A percentile compares a stretch with the other conserved stretches of the same genome.
Conservation (phyloP, 495 filamentous ascomycete genomes). For the Xylaria venustula region DNA sequence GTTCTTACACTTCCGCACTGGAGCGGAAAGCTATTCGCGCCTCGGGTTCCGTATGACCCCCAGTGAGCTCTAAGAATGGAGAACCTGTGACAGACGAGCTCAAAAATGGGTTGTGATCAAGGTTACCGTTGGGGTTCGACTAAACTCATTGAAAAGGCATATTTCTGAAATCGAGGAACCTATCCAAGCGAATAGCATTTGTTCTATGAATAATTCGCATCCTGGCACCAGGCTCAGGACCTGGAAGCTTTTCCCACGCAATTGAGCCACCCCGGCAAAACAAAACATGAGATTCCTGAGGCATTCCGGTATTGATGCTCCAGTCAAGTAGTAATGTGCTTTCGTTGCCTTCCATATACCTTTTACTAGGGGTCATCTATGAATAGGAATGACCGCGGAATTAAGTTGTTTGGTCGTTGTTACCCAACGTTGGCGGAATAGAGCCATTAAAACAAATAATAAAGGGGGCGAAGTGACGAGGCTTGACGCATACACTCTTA, state of each 20-base stretch:
- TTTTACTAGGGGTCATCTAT: background rate
- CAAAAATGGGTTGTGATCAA: background rate
- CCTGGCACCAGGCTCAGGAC: background rate
- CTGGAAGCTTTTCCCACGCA: background rate
- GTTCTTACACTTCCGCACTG: no score
- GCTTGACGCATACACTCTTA: background rate
- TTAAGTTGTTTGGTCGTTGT: background rate
- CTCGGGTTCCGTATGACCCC: background rate
- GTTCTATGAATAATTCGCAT: background rate
- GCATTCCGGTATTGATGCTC: no score
- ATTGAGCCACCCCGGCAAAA: background rate
- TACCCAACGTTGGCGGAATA: background rate
- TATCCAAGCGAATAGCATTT: background rate
- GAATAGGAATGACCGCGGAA: background rate
- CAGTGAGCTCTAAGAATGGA: background rate
- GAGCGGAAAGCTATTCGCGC: background rate
- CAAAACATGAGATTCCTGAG: no score
- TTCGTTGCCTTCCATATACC: background rate
- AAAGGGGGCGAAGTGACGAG: background rate
- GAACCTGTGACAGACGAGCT: background rate
- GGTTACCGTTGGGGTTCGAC: background rate
- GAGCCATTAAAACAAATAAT: background rate
- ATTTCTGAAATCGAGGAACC: background rate
- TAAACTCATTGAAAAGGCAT: background rate
- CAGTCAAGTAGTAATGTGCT: background rate